Percentiles rank a stretch among this genome's conserved stretches.
These are phyloP conservation scores for Curvularia sp. DNA, from an alignment of 2,329 filamentous ascomycete species.

Conservation along the genomic window DNA sequence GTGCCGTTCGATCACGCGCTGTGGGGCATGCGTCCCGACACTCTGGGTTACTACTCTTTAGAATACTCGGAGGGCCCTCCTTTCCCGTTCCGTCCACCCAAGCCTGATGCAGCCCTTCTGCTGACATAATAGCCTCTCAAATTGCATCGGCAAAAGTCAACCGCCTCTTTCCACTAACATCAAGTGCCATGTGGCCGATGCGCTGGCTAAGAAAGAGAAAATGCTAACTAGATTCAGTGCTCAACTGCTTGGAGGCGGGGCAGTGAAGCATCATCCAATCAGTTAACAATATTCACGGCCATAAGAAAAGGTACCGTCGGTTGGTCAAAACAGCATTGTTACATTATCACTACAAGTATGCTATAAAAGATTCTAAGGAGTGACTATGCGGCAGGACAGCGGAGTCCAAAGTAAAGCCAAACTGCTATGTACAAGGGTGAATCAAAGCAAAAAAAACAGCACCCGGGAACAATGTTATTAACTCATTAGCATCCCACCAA, in stretches of 20 bases:
- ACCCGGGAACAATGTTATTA: neutral
- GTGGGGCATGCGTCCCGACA: conserved; percentile 15
- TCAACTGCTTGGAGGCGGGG: neutral
- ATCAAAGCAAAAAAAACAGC: neutral
- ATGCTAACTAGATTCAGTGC: neutral
- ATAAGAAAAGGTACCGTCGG: no score
- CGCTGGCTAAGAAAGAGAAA: neutral
- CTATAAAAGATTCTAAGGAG: conserved; percentile 16
- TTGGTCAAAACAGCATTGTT: conserved; percentile 8
- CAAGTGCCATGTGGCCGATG: neutral
- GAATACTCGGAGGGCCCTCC: neutral
- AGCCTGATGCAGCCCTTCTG: neutral
- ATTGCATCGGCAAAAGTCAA: neutral
- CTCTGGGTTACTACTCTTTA: conserved; percentile 9
- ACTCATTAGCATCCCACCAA: conserved; percentile 7
- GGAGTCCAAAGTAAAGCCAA: conserved; percentile 14
- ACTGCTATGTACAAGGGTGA: conserved; percentile 7
- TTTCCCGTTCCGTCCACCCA: conserved; percentile 5
- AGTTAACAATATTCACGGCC: neutral
- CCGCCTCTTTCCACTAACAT: neutral
- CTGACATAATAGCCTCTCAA: neutral
- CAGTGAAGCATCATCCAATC: neutral
- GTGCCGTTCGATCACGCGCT: conserved; percentile 11
- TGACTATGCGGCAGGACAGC: conserved; percentile 12
- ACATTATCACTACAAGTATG: conserved; percentile 12